Percentiles rank a stretch among this genome's conserved stretches.
These are phyloP conservation scores for Fusarium poae DNA, from an alignment of 2,329 filamentous ascomycete species.

Conservation along the genomic window DNA sequence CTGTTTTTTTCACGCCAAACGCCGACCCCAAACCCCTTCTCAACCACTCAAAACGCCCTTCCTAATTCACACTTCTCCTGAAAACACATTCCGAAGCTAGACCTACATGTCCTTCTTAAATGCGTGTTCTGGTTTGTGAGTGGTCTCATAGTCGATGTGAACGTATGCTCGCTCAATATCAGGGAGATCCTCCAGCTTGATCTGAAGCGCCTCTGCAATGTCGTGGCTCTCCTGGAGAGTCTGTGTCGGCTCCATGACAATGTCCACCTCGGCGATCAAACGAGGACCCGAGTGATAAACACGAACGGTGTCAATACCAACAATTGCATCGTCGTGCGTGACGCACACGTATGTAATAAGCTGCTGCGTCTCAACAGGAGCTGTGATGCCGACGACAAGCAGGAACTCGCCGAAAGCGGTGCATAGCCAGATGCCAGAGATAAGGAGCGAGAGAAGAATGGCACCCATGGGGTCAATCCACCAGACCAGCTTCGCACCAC, in stretches of 20 bases:
- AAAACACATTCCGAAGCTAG: constrained; percentile 20
- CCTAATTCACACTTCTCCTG: constrained; percentile 7
- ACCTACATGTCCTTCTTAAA: constrained; percentile 71
- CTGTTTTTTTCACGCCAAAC: constrained; percentile 11
- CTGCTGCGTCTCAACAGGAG: constrained; percentile 87
- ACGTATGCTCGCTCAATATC: constrained; percentile 95
- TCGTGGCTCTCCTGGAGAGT: constrained; percentile 87
- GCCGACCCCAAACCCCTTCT: constrained; percentile 6
- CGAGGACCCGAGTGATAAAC: constrained; percentile 92
- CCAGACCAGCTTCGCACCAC: constrained; percentile 88
- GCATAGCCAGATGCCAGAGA: constrained; percentile 83
- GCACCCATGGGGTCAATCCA: constrained; percentile 96
- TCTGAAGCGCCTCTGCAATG: constrained; percentile 92
- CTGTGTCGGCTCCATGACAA: constrained; percentile 87
- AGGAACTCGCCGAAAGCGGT: constrained; percentile 93
- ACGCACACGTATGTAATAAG: constrained; percentile 93
- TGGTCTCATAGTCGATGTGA: constrained; percentile 97
- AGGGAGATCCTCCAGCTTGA: constrained; percentile 91
- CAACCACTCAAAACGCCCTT: constrained; percentile 23
- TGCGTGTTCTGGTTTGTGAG: constrained; percentile 88
- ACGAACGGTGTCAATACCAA: constrained; percentile 92
- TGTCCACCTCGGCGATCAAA: constrained; percentile 94
- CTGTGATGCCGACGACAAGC: constrained; percentile 89
- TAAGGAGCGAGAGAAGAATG: constrained; percentile 82
- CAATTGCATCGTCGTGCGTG: constrained; percentile 86